Conservation (phyloP, 2,329 filamentous ascomycete genomes). For the Colletotrichum horii region DNA sequence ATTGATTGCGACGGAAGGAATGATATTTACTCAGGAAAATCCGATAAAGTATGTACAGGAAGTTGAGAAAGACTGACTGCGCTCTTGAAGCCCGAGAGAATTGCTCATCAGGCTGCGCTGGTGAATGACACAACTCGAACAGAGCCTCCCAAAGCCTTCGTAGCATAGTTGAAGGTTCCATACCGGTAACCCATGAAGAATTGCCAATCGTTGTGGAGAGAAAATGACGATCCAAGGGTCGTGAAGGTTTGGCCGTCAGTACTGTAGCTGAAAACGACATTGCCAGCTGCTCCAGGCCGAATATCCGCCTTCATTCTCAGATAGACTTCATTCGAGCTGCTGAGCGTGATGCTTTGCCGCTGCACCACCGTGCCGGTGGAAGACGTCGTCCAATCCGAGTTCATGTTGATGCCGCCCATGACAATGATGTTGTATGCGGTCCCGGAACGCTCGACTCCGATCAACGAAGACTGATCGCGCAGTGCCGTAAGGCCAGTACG, state of each 20-base stretch:
- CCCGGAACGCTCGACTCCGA: slow-evolving; percentile 43
- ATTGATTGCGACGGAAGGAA: background rate
- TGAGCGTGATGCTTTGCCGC: background rate
- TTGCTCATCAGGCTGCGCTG: background rate
- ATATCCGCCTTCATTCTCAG: background rate
- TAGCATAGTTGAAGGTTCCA: slow-evolving; percentile 55
- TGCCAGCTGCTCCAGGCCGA: background rate
- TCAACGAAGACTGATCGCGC: slow-evolving; percentile 56
- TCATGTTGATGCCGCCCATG: background rate
- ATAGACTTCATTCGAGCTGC: background rate
- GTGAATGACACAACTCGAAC: background rate
- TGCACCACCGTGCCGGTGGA: background rate
- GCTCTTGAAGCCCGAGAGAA: background rate
- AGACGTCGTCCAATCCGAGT: slow-evolving; percentile 14
- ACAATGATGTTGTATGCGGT: background rate
- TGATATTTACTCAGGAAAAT: background rate
- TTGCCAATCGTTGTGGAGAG: slow-evolving; percentile 44
- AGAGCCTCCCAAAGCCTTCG: slow-evolving; percentile 31
- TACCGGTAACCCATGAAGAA: slow-evolving; percentile 55
- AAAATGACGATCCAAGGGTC: slow-evolving; percentile 37
- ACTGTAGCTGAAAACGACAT: slow-evolving; percentile 40
- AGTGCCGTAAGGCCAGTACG: slow-evolving; percentile 55
- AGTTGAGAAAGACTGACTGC: background rate
- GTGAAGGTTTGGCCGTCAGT: slow-evolving; percentile 44
- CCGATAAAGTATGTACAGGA: background rate